Percentiles rank a stretch among this genome's conserved stretches.
These are phyloP conservation scores for Boletellus sp. DNA, from an alignment of 1,284 basidiomycete species.

Conservation along the genomic window DNA sequence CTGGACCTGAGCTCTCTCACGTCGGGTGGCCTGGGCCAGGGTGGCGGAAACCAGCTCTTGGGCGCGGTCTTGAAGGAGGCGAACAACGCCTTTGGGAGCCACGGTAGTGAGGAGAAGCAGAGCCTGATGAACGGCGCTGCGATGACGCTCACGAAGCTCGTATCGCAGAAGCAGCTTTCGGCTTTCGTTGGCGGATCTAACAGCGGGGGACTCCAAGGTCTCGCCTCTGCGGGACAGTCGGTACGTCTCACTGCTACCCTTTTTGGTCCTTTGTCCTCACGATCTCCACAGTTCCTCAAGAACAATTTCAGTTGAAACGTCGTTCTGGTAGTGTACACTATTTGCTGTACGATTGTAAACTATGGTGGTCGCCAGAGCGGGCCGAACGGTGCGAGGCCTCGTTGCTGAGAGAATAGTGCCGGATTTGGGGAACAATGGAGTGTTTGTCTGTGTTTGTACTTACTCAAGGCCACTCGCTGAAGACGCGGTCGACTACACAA, in stretches of 20 bases:
- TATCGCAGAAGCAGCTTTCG: constrained; percentile 64
- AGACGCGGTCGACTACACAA: background rate
- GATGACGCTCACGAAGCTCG: constrained; percentile 79
- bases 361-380: too few species aligned
- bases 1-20: constrained; percentile 14
- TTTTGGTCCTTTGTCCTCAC: too few species aligned
- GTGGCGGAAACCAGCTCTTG: constrained; percentile 59
- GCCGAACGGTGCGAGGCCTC: too few species aligned
- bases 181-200: constrained; percentile 51
- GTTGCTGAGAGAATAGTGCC: background rate
- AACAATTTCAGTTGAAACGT: too few species aligned
- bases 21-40: constrained; percentile 40
- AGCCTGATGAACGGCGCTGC: constrained; percentile 80
- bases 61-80: constrained; percentile 82
- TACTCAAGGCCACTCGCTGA: background rate
- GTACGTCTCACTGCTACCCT: too few species aligned
- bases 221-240: background rate
- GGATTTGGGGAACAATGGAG: constrained; percentile 7
- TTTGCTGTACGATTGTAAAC: too few species aligned
- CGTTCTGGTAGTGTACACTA: too few species aligned
- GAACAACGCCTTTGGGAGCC: constrained; percentile 58
- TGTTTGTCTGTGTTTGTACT: background rate
- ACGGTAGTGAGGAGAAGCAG: constrained; percentile 69
- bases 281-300: background rate
- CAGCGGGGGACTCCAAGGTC: constrained; percentile 72